Evolutionary conservation across 345 rosid species (phyloP).

Genomic region (Gossypium longicalyx): DNA sequence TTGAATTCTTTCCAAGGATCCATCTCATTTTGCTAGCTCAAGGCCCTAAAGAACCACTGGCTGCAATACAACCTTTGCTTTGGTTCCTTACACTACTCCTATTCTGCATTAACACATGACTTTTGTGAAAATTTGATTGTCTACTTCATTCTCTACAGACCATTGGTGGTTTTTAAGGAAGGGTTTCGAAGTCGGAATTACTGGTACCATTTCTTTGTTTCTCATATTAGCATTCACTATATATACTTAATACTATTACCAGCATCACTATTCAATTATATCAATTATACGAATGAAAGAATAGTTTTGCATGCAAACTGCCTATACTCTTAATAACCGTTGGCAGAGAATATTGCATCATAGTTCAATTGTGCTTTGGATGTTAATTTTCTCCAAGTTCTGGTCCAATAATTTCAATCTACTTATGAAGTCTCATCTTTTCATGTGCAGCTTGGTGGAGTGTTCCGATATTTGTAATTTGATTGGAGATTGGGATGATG

Average conservation of each 20-base stretch:
- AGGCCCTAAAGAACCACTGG: neutral
- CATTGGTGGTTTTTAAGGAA: conserved; percentile 79
- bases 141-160: conserved; percentile 32
- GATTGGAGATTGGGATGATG: conserved; percentile 72
- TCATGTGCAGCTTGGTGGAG: conserved; percentile 70
- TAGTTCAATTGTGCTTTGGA: neutral
- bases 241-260: neutral
- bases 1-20: neutral
- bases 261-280: neutral
- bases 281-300: too few relatives aligned
- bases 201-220: conserved; percentile 37
- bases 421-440: neutral
- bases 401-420: neutral
- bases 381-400: neutral
- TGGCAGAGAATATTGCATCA: neutral
- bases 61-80: neutral
- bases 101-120: neutral
- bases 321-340: neutral
- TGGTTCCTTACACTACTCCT: neutral
- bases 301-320: neutral
- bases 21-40: neutral
- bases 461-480: conserved; percentile 89
- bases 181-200: conserved; percentile 87
- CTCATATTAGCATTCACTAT: neutral
- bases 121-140: neutral